A percentile compares a stretch with the other conserved stretches of the same genome.
Conservation (phyloP, 345 rosid species). For the Gynandropsis gynandra region DNA sequence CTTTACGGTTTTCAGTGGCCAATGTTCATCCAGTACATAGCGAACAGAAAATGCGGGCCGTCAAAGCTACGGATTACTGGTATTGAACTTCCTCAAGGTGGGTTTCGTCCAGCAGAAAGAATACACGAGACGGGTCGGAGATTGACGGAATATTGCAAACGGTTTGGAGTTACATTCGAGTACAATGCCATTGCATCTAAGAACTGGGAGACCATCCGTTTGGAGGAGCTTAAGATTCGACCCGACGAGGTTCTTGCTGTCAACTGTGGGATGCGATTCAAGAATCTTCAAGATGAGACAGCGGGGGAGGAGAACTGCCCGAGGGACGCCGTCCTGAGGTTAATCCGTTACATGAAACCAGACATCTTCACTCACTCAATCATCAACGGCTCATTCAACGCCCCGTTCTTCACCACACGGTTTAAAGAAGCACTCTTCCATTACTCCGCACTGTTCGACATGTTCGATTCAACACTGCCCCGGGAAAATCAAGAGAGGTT, state of each 20-base stretch:
- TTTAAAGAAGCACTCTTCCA: slow-evolving; percentile 74
- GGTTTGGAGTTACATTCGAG: slow-evolving; percentile 69
- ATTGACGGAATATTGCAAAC: slow-evolving; percentile 54
- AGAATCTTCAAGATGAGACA: slow-evolving; percentile 56
- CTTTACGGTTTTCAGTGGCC: slow-evolving; percentile 88
- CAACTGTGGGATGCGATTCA: slow-evolving; percentile 40
- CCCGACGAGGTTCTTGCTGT: slow-evolving; percentile 53
- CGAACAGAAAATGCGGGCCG: slow-evolving; percentile 38
- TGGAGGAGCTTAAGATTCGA: slow-evolving; percentile 50
- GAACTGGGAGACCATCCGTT: slow-evolving; percentile 56
- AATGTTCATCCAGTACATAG: slow-evolving; percentile 51
- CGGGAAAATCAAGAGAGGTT: slow-evolving; percentile 44
- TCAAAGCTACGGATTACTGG: slow-evolving; percentile 73
- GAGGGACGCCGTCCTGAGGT: slow-evolving; percentile 43
- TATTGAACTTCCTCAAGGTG: slow-evolving; percentile 69
- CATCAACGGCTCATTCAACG: slow-evolving; percentile 52
- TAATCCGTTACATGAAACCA: slow-evolving; percentile 50
- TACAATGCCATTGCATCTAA: slow-evolving; percentile 49
- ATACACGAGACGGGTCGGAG: slow-evolving; percentile 69
- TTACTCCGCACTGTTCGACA: slow-evolving; percentile 55
- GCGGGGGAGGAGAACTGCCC: slow-evolving; percentile 42
- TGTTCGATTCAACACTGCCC: slow-evolving; percentile 43
- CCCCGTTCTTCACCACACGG: slow-evolving; percentile 66
- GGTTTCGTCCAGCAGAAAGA: slow-evolving; percentile 57
- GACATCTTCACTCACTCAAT: slow-evolving; percentile 40